phyloP scores from a whole-genome alignment of 352 stramenopile genomes.

The Pythium sp. region DNA sequence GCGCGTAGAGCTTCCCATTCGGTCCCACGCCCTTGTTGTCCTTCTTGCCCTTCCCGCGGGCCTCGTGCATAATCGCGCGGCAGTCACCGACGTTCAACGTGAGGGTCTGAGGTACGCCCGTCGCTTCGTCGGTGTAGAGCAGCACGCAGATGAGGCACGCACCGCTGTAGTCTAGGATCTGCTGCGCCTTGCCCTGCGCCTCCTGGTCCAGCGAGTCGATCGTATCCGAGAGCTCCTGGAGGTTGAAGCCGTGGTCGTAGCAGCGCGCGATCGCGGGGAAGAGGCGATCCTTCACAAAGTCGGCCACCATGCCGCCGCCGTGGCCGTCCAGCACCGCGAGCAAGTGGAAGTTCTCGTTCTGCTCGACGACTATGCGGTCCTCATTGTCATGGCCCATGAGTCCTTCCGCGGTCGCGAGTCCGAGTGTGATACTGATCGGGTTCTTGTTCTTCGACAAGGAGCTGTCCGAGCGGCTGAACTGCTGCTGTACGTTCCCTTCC shows the following conservation, averaged over 20 bases:
- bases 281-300: constrained; percentile 55
- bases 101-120: constrained; percentile 38
- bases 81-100: constrained; percentile 79
- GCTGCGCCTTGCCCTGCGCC: constrained; percentile 38
- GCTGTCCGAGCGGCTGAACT: background rate
- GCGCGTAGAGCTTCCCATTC: constrained; percentile 22
- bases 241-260: constrained; percentile 34
- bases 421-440: constrained; percentile 39
- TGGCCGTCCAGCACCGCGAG: constrained; percentile 78
- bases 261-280: constrained; percentile 42
- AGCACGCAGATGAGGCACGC: constrained; percentile 62
- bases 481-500: background rate
- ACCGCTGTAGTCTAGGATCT: constrained; percentile 54
- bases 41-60: constrained; percentile 19
- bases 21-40: constrained; percentile 7
- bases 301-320: constrained; percentile 49
- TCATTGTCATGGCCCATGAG: constrained; percentile 64
- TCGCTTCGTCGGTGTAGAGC: constrained; percentile 38
- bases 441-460: constrained; percentile 19
- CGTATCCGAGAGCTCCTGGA: constrained; percentile 29
- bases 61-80: constrained; percentile 51
- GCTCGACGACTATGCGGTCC: constrained; percentile 55
- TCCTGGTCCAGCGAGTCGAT: constrained; percentile 47
- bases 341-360: constrained; percentile 53
- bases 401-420: constrained; percentile 41